Base-by-base conservation (phyloP, 495 filamentous ascomycete species). In the Podospora pseudopauciseta region DNA sequence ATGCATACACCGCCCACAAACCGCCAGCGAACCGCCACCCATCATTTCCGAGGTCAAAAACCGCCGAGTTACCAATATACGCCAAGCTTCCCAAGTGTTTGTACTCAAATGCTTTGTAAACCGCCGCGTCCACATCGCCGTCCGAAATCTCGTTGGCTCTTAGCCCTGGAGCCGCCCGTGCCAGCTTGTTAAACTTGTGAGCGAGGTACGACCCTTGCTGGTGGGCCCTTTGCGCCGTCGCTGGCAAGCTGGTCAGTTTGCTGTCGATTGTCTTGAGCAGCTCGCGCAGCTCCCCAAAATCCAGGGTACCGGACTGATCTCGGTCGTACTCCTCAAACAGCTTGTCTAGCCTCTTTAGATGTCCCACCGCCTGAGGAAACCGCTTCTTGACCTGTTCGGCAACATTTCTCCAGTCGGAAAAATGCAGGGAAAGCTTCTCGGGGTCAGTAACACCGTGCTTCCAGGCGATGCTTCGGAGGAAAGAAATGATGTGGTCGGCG, bases 31-130 rank as follows among this genome's bases (percentile, higher is more conserved):
- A 85, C 39, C 13, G 39, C 66, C 84, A 91, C 83, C 91, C 83
- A 0, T 94, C 96, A 44, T 79, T 71, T 3, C 84, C 84, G 39
- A 92, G 84, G 74, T 99, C 96, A 73, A 99, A 97, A 56, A 99
- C 89, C 2, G 96, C 96, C 26, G 91, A 90, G 76, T 99, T 99
- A 20, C 96, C 96, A 59, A 99, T 90, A 72, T 99, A 99, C 39
- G 96, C 96, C 75, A 99, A 77, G 70, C 89, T 95, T 28, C 96
- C 96, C 20, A 98, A 80, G 72, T 99, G 94, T 72, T 86, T 88
- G 73, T 99, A 99, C 79, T 94, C 90, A 77, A 99, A 99, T 1
- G 95, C 92, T 78, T 93, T 96, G 80, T 97, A 98, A 39, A 96
- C 89, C 0, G 92, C 90, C 49, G 93, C 92, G 72, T 99, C 96